A percentile compares a stretch with the other conserved stretches of the same genome.
Evolutionary conservation across 306 rosid genomes (phyloP).

Genomic region (Parietaria judaica): DNA sequence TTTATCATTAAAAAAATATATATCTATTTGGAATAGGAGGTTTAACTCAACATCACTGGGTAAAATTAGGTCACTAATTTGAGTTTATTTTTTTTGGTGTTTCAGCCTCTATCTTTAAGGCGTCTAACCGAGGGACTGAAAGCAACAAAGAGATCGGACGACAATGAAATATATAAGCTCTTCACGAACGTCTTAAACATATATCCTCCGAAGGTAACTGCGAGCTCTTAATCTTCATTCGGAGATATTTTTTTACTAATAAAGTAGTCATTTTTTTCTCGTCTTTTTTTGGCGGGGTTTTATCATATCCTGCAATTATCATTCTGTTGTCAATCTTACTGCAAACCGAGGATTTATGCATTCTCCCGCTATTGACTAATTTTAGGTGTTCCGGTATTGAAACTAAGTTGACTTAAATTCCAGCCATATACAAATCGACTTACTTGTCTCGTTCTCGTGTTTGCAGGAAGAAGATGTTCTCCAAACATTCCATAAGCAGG

Average conservation of each 20-base stretch:
- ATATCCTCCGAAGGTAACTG: conserved; percentile 72
- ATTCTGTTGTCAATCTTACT: too few relatives aligned
- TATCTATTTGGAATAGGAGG: neutral
- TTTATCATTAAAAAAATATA: neutral
- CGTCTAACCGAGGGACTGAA: conserved; percentile 72
- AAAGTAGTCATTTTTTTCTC: neutral
- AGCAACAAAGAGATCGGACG: conserved; percentile 60
- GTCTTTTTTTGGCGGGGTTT: too few relatives aligned
- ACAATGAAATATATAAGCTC: conserved; percentile 62
- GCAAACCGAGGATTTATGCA: too few relatives aligned
- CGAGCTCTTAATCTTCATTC: neutral
- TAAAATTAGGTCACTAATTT: neutral
- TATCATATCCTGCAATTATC: too few relatives aligned
- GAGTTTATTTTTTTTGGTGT: neutral
- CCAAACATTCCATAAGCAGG: conserved; percentile 70
- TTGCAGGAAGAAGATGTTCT: conserved; percentile 77
- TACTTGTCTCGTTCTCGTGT: conserved; percentile 15
- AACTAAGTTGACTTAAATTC: neutral
- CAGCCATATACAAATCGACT: too few relatives aligned
- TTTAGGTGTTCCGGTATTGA: neutral
- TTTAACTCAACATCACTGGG: neutral
- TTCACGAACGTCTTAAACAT: conserved; percentile 68
- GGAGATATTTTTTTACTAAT: neutral
- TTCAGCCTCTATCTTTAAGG: conserved; percentile 83
- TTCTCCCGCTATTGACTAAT: too few relatives aligned